These are phyloP conservation scores for Diophrys appendiculata DNA, from an alignment of 73 alveolate genomes.

Conservation along the genomic window DNA sequence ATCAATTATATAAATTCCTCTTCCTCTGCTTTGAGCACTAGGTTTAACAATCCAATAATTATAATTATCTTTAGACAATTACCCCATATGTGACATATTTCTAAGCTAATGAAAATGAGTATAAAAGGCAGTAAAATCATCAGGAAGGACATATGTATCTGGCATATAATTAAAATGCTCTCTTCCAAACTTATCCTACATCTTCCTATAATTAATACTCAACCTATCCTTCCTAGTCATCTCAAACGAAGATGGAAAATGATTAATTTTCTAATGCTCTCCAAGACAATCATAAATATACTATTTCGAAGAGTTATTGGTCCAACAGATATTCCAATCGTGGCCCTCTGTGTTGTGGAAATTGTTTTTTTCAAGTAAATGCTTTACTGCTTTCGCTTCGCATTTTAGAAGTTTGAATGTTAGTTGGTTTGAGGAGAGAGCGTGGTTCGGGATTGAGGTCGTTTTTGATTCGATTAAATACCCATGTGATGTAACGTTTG, in stretches of 20 bases:
- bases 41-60: conserved; percentile 78
- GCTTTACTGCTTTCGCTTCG: conserved; percentile 62
- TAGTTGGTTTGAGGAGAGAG: conserved; percentile 29
- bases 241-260: conserved; percentile 87
- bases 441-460: conserved; percentile 9
- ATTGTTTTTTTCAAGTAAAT: conserved; percentile 57
- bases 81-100: conserved; percentile 67
- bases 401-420: conserved; percentile 61
- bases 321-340: conserved; percentile 77
- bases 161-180: conserved; percentile 73
- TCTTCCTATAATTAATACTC: conserved; percentile 63
- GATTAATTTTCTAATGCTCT: conserved; percentile 84
- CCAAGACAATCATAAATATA: conserved; percentile 61
- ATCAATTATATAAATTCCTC: conserved; percentile 73
- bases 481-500: too few species aligned
- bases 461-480: conserved; percentile 40
- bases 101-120: conserved; percentile 63
- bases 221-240: conserved; percentile 76
- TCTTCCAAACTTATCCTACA: conserved; percentile 73
- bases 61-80: conserved; percentile 28
- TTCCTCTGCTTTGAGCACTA: conserved; percentile 67
- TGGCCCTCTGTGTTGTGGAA: conserved; percentile 67
- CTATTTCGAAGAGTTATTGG: conserved; percentile 39
- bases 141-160: conserved; percentile 78
- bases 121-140: conserved; percentile 72